Evolutionary conservation across 805 yeast genomes (phyloP).

Genomic region (Kluyveromyces siamensis): DNA sequence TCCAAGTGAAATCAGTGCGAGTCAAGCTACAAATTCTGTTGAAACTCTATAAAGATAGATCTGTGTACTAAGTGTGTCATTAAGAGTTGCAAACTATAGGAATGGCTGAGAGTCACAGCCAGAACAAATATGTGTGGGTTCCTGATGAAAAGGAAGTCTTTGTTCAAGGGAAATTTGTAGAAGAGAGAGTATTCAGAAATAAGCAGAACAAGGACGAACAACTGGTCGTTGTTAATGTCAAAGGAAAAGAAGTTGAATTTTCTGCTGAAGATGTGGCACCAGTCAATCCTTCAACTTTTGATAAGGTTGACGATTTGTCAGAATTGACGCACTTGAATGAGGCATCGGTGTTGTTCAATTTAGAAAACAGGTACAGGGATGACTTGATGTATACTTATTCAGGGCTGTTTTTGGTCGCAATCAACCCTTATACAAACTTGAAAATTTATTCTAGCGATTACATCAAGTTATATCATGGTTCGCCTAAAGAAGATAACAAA

Average conservation of each 20-base stretch:
- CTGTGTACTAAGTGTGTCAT: neutral
- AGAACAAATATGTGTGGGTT: slow-evolving; percentile 20
- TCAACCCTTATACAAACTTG: slow-evolving; percentile 78
- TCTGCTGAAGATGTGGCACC: slow-evolving; percentile 32
- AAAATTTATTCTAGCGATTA: slow-evolving; percentile 59
- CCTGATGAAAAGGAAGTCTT: slow-evolving; percentile 23
- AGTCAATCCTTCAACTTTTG: slow-evolving; percentile 82
- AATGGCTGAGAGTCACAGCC: neutral
- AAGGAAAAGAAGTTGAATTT: slow-evolving; percentile 11
- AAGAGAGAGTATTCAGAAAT: slow-evolving; percentile 13
- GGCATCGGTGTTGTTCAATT: slow-evolving; percentile 86
- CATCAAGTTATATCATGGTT: slow-evolving; percentile 46
- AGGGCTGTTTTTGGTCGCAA: slow-evolving; percentile 89
- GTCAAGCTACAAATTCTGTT: neutral
- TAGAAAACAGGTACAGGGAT: slow-evolving; percentile 64
- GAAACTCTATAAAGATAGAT: neutral
- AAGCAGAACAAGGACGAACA: slow-evolving; percentile 14
- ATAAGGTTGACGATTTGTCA: slow-evolving; percentile 90
- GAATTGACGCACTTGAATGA: slow-evolving; percentile 90
- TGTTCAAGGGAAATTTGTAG: slow-evolving; percentile 20
- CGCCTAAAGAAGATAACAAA: slow-evolving; percentile 37
- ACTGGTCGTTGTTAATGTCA: slow-evolving; percentile 11
- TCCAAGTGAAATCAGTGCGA: neutral
- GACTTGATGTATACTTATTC: slow-evolving; percentile 88
- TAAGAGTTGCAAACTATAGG: neutral